Evolutionary conservation across 1,139 yeast genomes (phyloP).

Genomic region (Hemisphaericaspora lyxosophila): DNA sequence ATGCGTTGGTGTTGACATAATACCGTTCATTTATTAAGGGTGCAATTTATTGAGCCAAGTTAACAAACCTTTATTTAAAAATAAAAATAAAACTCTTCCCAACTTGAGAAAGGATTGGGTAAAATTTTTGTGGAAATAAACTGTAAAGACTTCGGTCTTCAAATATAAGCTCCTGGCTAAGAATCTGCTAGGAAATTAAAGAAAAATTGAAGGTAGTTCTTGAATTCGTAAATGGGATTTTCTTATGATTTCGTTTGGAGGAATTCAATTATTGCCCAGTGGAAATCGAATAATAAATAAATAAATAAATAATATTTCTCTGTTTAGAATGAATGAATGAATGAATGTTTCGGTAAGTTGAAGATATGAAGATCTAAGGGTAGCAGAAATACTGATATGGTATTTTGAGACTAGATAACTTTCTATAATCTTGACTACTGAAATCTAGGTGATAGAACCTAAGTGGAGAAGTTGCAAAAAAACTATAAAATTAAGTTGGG

Average conservation of each 20-base stretch:
- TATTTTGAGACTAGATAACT: no score
- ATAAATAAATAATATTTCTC: neutral
- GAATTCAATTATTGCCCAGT: neutral
- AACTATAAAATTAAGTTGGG: neutral
- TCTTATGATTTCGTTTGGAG: neutral
- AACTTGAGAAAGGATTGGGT: neutral
- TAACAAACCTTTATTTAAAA: no score
- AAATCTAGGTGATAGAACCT: neutral
- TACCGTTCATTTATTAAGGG: constrained; percentile 13
- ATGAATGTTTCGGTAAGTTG: no score
- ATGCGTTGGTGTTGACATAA: constrained; percentile 15
- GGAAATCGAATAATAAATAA: neutral
- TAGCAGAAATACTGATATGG: no score
- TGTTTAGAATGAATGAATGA: no score
- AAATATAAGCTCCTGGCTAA: no score
- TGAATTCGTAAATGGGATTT: neutral
- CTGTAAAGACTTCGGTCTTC: neutral
- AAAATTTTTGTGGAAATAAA: no score
- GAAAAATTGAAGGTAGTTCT: neutral
- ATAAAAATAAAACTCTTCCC: neutral
- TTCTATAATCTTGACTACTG: no score
- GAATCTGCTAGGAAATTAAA: neutral
- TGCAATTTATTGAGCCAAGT: neutral
- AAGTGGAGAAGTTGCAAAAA: neutral
- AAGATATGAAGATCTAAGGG: no score